Evolutionary conservation across 176 grass and related monocot genomes (phyloP), one percentile per base, ranked within the genome.

Genomic region (Oryza officinalis): DNA sequence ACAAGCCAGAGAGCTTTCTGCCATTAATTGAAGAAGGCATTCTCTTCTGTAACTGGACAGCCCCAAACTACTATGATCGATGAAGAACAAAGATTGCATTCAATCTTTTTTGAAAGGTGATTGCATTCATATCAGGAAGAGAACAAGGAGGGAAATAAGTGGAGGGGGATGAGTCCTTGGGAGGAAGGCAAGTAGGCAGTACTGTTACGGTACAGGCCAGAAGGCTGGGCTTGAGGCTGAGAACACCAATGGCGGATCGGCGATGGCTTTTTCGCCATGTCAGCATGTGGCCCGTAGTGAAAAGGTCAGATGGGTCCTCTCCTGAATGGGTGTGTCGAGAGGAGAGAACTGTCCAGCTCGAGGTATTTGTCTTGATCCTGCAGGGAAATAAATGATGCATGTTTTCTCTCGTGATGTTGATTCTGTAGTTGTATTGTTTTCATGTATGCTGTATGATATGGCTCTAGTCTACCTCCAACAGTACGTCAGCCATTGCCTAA

Each of bases 1-100:
- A 81, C 85, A 68, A 82, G 47, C 20, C 22, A 27, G 27, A 38
- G 67, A 70, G 37, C 72, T 87, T 47, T 87, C 63, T 27, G 20
- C 33, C 78, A 27, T 75, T 22, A 32, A 13, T 75, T 14, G 23
- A 8, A 60, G 50, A 27, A 31, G 25, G 33, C 20, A 37, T 26
- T 6, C 2, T 71, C 3, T 4, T 46, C 13, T 45, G 22, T 65
- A 63, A 22, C 57, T 57, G 6, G 72, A 63, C 10, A 59, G 65
- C 72, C 22, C 32, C 28, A 45, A 26, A 26, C 41, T 38, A 46
- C 27, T 54, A 31, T 28, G 13, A 50, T 67, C 31, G n/a, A 52
- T 18, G 17, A 20, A 52, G 15, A 20, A 6, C 14, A 45, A 46
- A 5, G 40, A 40, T 57, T n/a, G 66, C n/a, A 25, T 27, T 41